These are phyloP conservation scores for Wickerhamiella pararugosa DNA, from an alignment of 1,139 yeast genomes.

Conservation along the genomic window DNA sequence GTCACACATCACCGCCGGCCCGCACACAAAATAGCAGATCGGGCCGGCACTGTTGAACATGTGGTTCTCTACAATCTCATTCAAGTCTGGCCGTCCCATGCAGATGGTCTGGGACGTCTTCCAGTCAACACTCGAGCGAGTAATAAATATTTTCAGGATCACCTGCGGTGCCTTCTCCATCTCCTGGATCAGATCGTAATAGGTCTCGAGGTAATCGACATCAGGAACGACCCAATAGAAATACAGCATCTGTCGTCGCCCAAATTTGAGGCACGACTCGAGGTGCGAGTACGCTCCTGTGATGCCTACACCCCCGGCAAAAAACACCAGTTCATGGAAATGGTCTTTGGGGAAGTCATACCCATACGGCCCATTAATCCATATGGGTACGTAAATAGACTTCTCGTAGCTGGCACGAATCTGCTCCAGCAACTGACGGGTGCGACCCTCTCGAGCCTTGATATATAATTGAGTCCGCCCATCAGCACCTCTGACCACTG, in stretches of 20 bases:
- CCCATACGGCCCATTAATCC: constrained; percentile 9
- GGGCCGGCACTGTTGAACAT: constrained; percentile 24
- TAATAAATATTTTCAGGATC: neutral
- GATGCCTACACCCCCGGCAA: constrained; percentile 12
- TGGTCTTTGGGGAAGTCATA: constrained; percentile 1
- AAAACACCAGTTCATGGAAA: constrained; percentile 6
- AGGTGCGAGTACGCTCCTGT: constrained; percentile 8
- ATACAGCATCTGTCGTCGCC: neutral
- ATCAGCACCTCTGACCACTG: constrained; percentile 24
- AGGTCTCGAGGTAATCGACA: constrained; percentile 1
- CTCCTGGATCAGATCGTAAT: neutral
- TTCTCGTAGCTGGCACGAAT: neutral
- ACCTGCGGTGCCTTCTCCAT: constrained; percentile 3
- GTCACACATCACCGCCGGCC: constrained; percentile 30
- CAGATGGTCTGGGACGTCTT: neutral
- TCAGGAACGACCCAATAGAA: constrained; percentile 6
- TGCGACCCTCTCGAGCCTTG: constrained; percentile 7
- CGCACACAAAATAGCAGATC: constrained; percentile 29
- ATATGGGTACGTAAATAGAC: constrained; percentile 1
- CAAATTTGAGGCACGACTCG: neutral
- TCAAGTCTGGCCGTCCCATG: constrained; percentile 5
- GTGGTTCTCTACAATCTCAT: constrained; percentile 25
- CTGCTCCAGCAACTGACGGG: neutral
- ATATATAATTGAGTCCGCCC: constrained; percentile 7
- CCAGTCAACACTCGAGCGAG: neutral